A percentile compares a stretch with the other conserved stretches of the same genome.
phyloP scores from a whole-genome alignment of 2,329 filamentous ascomycete genomes.

The Talaromyces islandicus region DNA sequence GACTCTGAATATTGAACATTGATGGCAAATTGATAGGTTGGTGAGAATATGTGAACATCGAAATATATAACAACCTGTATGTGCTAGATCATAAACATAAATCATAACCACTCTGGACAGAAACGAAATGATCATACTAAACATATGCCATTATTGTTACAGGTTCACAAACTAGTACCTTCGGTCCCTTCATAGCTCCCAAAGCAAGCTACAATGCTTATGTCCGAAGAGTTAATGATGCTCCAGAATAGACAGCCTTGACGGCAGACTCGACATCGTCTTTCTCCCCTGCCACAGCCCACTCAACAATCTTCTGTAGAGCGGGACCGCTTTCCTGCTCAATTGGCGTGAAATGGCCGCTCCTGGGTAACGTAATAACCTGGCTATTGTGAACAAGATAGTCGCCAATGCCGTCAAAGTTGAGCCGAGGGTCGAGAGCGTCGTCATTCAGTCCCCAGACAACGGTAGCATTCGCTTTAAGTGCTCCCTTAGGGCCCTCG shows the following conservation, averaged over 20 bases:
- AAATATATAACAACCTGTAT: not conserved
- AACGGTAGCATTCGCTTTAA: conserved; percentile 49
- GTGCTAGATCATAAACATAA: not conserved
- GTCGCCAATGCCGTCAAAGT: conserved; percentile 48
- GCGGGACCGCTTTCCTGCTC: conserved; percentile 40
- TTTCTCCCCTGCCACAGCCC: conserved; percentile 32
- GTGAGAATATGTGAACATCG: not conserved
- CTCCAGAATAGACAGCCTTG: conserved; percentile 26
- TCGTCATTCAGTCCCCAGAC: conserved; percentile 49
- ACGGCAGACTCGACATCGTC: conserved; percentile 27
- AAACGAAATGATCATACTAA: not conserved
- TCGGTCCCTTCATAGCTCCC: not conserved
- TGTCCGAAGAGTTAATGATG: conserved; percentile 25
- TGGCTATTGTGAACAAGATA: conserved; percentile 47
- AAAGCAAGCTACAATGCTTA: conserved; percentile 12
- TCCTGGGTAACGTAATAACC: conserved; percentile 43
- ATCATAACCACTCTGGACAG: not conserved
- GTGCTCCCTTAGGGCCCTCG: conserved; percentile 37
- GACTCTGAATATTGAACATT: not conserved
- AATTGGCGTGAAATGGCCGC: conserved; percentile 50
- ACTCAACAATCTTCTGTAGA: conserved; percentile 36
- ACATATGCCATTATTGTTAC: not conserved
- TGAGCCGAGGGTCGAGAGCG: conserved; percentile 45
- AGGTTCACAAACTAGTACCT: not conserved
- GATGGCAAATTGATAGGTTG: not conserved